Percentiles rank a stretch among this genome's conserved stretches.
Evolutionary conservation across 805 yeast genomes (phyloP).

Genomic region (Candida ficus): DNA sequence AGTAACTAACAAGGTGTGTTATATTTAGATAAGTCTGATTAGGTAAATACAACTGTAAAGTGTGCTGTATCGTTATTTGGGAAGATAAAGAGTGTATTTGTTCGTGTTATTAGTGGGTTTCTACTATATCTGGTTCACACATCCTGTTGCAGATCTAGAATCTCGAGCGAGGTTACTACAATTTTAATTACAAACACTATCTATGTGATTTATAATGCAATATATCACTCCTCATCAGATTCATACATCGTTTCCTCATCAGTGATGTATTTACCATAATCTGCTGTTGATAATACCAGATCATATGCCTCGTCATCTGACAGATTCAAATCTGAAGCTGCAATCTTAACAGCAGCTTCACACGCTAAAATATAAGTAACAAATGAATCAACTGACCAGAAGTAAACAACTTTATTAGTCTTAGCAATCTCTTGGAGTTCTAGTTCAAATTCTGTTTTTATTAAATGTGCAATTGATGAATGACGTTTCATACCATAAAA

Average conservation of each 20-base stretch:
- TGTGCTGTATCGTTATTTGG: no score
- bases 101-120: no score
- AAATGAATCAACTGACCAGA: conserved; percentile 59
- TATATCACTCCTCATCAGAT: neutral
- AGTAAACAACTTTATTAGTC: conserved; percentile 42
- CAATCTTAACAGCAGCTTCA: conserved; percentile 49
- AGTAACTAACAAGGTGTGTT: no score
- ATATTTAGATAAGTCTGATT: no score
- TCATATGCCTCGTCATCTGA: conserved; percentile 41
- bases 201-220: no score
- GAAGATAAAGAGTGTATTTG: no score
- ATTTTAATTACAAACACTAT: no score
- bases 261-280: conserved; percentile 37
- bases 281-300: conserved; percentile 40
- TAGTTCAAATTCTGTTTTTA: conserved; percentile 30
- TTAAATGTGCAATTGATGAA: conserved; percentile 39
- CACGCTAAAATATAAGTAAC: conserved; percentile 56
- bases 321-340: conserved; percentile 39
- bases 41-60: no score
- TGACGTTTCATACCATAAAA: conserved; percentile 59
- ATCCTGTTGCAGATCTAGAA: no score
- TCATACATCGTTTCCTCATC: conserved; percentile 14
- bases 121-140: no score
- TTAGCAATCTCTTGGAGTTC: conserved; percentile 25
- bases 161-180: no score